Evolutionary conservation across 2,329 filamentous ascomycete genomes (phyloP), one percentile per base, ranked within the genome.

Genomic region (Paraphaeosphaeria sporulosa): DNA sequence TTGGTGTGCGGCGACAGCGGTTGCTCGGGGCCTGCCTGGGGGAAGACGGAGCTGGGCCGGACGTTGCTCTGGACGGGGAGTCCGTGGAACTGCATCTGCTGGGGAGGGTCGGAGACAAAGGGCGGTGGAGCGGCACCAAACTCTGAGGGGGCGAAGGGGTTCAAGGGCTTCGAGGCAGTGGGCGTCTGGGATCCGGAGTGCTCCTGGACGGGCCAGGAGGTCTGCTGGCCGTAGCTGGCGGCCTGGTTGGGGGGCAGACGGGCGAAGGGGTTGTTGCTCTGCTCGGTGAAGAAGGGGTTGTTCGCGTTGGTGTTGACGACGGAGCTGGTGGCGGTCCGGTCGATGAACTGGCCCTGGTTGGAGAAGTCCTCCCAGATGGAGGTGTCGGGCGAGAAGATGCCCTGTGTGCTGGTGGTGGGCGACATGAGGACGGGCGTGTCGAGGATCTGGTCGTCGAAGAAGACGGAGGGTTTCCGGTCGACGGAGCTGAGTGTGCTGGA

Each of bases 161-260:
- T 89, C 71, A 92, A 91, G 55, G 87, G 88, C 73, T 91, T 93
- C 64, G 87, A 83, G 62, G 87, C 88, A 62, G 93, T 87, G 17
- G 91, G 90, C 7, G 92, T 94, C 76, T 88, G 90, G 63, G 91
- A 87, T 55, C 88, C 90, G 27, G 90, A 91, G 69, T 82, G 83
- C 68, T 87, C 85, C 75, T 89, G 44, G 46, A 80, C 84, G 52
- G 87, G 82, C 90, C 91, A 94, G 63, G 80, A 75, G 50, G 71
- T 68, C 64, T 82, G 81, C 67, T 84, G 83, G 59, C 78, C 78
- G 64, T 84, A 81, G 64, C 73, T 76, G 74, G 71, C 78, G 63
- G 79, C 76, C 64, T 83, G 82, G 60, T 81, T 77, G 42, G 81
- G 75, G 25, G 83, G 82, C 62, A 89, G 82, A 61, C 87, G 87